A percentile compares a stretch with the other conserved stretches of the same genome.
These are phyloP conservation scores for Elaeis guineensis DNA, from an alignment of 176 grass and related monocot species.

Conservation along the genomic window DNA sequence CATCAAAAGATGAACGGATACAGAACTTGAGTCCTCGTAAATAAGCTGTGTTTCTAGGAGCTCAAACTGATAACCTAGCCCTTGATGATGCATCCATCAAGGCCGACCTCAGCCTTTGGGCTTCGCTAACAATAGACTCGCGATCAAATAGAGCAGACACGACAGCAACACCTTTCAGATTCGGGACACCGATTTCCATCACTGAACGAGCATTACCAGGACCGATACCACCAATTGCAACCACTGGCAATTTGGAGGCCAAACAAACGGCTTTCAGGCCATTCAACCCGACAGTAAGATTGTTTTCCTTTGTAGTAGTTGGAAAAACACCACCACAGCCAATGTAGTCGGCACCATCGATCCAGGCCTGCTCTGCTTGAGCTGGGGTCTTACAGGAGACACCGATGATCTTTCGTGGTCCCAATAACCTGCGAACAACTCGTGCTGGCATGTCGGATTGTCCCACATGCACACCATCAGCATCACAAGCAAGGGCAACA, in stretches of 20 bases:
- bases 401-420: slow-evolving; percentile 67
- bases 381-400: slow-evolving; percentile 73
- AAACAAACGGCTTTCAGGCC: slow-evolving; percentile 55
- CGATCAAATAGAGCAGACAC: slow-evolving; percentile 79
- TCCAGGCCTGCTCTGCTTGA: slow-evolving; percentile 64
- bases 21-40: too few species aligned
- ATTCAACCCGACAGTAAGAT: slow-evolving; percentile 64
- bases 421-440: slow-evolving; percentile 44
- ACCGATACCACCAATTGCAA: slow-evolving; percentile 77
- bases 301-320: slow-evolving; percentile 59
- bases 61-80: too few species aligned
- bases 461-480: slow-evolving; percentile 81
- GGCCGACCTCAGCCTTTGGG: slow-evolving; percentile 46
- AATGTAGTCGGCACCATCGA: slow-evolving; percentile 74
- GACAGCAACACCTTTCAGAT: slow-evolving; percentile 69
- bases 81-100: slow-evolving; percentile 11
- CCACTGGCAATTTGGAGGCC: slow-evolving; percentile 65
- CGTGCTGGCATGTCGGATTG: slow-evolving; percentile 66
- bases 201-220: slow-evolving; percentile 53
- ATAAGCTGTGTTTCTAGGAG: too few species aligned
- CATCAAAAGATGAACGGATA: too few species aligned
- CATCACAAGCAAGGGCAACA: slow-evolving; percentile 65
- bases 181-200: slow-evolving; percentile 40
- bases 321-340: slow-evolving; percentile 77
- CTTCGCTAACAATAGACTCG: slow-evolving; percentile 41